A percentile compares a stretch with the other conserved stretches of the same genome.
Conservation (phyloP, 2,329 filamentous ascomycete genomes). For the Passalora sequoiae region DNA sequence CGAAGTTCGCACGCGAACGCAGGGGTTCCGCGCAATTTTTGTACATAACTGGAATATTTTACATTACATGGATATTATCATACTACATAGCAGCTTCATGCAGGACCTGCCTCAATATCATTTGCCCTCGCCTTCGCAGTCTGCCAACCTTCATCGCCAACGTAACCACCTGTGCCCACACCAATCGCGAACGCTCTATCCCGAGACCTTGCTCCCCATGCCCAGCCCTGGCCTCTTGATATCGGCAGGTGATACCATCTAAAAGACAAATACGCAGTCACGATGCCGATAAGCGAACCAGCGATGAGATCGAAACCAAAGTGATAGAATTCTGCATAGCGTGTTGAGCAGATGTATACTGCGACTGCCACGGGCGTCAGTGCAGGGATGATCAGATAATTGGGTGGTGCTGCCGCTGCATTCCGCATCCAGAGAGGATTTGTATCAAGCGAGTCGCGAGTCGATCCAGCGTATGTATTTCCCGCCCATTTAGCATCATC, state of each 20-base stretch:
- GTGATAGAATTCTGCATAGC: conserved; percentile 84
- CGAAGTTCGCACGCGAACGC: too few relatives aligned
- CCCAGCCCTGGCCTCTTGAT: conserved; percentile 74
- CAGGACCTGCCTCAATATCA: conserved; percentile 7
- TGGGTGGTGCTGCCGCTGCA: conserved; percentile 74
- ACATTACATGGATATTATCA: too few relatives aligned
- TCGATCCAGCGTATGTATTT: neutral
- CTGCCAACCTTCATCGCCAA: conserved; percentile 45
- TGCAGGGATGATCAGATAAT: conserved; percentile 55
- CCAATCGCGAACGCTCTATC: conserved; percentile 75
- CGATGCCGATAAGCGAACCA: conserved; percentile 71
- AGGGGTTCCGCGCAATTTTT: too few relatives aligned
- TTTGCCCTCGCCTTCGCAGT: conserved; percentile 2
- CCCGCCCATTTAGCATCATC: conserved; percentile 14
- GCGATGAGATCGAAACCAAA: conserved; percentile 89
- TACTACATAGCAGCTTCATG: too few relatives aligned
- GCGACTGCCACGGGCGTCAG: conserved; percentile 18
- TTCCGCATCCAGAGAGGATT: conserved; percentile 42
- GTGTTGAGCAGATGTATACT: conserved; percentile 54
- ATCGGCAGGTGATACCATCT: conserved; percentile 82
- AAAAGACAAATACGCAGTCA: conserved; percentile 69
- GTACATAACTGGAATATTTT: too few relatives aligned
- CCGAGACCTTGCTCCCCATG: conserved; percentile 66
- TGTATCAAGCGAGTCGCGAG: conserved; percentile 35
- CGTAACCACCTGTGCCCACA: conserved; percentile 50